phyloP scores from a whole-genome alignment of 495 filamentous ascomycete species.

The Aspergillus coremiiformis region DNA sequence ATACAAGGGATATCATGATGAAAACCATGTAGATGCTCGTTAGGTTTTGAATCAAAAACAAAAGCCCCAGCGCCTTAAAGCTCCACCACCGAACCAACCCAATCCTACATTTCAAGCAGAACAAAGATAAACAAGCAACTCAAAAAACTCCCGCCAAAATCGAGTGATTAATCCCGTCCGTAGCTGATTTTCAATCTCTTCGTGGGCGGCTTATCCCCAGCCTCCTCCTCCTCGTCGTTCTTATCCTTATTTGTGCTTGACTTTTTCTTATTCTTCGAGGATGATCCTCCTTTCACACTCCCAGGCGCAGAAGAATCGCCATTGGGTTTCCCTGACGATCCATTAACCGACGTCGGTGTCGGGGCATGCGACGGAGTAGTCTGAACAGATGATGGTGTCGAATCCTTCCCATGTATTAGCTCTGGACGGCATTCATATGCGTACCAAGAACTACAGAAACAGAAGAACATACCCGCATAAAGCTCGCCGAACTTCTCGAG shows the following conservation, averaged over 20 bases:
- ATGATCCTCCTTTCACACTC: conserved; percentile 19
- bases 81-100: conserved; percentile 3
- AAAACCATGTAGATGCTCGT: conserved; percentile 4
- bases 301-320: conserved; percentile 21
- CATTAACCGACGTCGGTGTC: conserved; percentile 40
- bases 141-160: not conserved
- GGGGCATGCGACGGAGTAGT: conserved; percentile 46
- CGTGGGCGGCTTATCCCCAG: conserved; percentile 36
- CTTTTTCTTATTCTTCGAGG: conserved; percentile 43
- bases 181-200: conserved; percentile 50
- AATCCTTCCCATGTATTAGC: conserved; percentile 28
- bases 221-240: conserved; percentile 36
- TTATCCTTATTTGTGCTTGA: conserved; percentile 28
- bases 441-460: not conserved
- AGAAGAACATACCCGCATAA: conserved; percentile 37
- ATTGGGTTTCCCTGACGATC: conserved; percentile 26
- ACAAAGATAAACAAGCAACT: conserved; percentile 1
- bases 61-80: not conserved
- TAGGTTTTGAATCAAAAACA: not conserved
- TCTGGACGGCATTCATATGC: not conserved
- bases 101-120: conserved; percentile 7
- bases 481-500: conserved; percentile 44
- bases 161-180: conserved; percentile 30
- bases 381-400: conserved; percentile 41
- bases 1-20: conserved; percentile 14